These are phyloP conservation scores for Bacidia gigantensis DNA, from an alignment of 495 filamentous ascomycete genomes.

Conservation along the genomic window DNA sequence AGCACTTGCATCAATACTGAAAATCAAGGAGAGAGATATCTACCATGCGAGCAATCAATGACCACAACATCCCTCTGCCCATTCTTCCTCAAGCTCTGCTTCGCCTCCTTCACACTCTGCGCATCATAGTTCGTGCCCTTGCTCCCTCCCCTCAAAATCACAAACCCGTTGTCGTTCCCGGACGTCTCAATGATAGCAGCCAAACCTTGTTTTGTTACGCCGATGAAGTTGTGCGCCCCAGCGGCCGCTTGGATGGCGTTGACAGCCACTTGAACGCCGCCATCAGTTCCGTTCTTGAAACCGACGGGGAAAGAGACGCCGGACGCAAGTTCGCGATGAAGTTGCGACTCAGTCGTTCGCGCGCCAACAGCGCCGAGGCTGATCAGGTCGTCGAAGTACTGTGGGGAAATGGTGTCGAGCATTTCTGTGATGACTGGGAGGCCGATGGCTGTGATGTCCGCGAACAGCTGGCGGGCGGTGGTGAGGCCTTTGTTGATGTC, in stretches of 20 bases:
- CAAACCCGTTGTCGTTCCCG: slow-evolving; percentile 94
- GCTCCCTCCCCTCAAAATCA: slow-evolving; percentile 86
- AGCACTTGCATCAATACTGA: not conserved
- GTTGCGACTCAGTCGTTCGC: slow-evolving; percentile 83
- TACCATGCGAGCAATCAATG: slow-evolving; percentile 87
- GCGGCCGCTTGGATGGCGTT: slow-evolving; percentile 88
- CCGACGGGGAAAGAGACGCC: slow-evolving; percentile 92
- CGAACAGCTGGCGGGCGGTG: slow-evolving; percentile 73
- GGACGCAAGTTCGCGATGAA: slow-evolving; percentile 86
- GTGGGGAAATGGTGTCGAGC: slow-evolving; percentile 94
- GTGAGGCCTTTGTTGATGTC: slow-evolving; percentile 95
- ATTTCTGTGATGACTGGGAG: slow-evolving; percentile 96
- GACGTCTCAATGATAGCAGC: slow-evolving; percentile 87
- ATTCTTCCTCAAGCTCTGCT: slow-evolving; percentile 48
- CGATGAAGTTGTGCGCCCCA: slow-evolving; percentile 94
- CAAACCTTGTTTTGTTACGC: slow-evolving; percentile 89
- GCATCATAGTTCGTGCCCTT: slow-evolving; percentile 88
- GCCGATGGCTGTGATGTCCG: slow-evolving; percentile 80
- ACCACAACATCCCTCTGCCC: slow-evolving; percentile 64
- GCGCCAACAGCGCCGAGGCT: slow-evolving; percentile 87
- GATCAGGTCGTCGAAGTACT: slow-evolving; percentile 88
- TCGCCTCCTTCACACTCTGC: slow-evolving; percentile 62
- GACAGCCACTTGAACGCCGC: slow-evolving; percentile 72
- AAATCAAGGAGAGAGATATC: not conserved
- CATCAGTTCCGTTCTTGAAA: slow-evolving; percentile 99